Conservation (phyloP, 176 grass and related monocot genomes). For the Avena insularis region DNA sequence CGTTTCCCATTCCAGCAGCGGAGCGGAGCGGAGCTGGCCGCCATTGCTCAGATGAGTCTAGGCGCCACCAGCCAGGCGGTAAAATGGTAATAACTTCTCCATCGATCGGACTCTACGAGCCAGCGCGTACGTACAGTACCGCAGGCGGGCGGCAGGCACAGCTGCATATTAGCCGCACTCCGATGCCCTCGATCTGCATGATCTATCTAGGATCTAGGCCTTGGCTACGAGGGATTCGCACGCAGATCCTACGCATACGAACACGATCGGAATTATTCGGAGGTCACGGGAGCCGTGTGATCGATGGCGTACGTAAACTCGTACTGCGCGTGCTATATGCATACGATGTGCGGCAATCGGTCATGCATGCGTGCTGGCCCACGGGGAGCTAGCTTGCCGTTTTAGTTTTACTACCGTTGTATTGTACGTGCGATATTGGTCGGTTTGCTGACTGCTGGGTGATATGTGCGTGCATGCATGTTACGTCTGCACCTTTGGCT, state of each 20-base stretch:
- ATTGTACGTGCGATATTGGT: background rate
- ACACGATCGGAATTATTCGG: constrained; percentile 14
- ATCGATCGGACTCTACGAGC: background rate
- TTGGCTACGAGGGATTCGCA: background rate
- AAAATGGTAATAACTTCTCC: constrained; percentile 37
- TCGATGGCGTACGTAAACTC: too few relatives aligned
- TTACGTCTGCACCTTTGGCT: background rate
- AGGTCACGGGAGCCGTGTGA: constrained; percentile 17
- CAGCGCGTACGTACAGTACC: background rate
- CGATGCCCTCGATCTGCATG: constrained; percentile 23
- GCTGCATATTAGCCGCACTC: constrained; percentile 31
- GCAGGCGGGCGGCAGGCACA: background rate
- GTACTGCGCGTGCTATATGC: background rate
- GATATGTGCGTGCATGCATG: background rate
- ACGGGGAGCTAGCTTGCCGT: background rate
- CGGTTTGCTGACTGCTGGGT: background rate
- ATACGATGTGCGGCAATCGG: background rate
- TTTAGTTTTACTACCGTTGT: constrained; percentile 10
- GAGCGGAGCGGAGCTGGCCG: background rate
- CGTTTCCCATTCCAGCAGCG: background rate
- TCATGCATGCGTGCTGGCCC: constrained; percentile 19
- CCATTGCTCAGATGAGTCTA: background rate
- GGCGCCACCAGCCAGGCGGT: background rate
- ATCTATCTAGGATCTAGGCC: background rate
- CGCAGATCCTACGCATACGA: background rate